Percentiles rank a stretch among this genome's conserved stretches.
These are phyloP conservation scores for Alternaria sp. DNA, from an alignment of 2,329 filamentous ascomycete species.

Conservation along the genomic window DNA sequence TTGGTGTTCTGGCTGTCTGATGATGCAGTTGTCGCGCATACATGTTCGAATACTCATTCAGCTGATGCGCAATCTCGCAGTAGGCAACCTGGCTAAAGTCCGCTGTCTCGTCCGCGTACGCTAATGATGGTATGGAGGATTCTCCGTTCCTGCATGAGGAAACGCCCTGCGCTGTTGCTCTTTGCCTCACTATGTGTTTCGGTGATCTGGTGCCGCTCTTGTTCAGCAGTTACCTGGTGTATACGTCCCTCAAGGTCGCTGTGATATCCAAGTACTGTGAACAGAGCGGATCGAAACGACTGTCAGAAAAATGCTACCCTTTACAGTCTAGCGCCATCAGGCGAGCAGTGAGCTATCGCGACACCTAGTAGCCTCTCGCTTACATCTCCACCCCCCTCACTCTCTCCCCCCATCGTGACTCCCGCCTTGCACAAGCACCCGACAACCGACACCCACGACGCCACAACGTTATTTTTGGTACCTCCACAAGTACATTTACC, in stretches of 20 bases:
- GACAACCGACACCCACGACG: background rate
- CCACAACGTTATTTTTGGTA: background rate
- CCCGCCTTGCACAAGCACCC: background rate
- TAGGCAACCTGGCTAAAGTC: background rate
- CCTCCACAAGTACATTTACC: background rate
- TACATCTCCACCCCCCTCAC: background rate
- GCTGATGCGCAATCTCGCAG: background rate
- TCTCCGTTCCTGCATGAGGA: background rate
- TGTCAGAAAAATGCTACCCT: background rate
- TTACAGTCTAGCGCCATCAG: background rate
- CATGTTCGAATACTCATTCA: background rate
- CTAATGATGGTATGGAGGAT: background rate
- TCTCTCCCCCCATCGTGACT: background rate
- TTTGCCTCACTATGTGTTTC: background rate
- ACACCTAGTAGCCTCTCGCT: background rate
- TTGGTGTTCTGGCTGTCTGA: background rate
- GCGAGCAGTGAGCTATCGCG: background rate
- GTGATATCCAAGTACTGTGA: too few relatives aligned
- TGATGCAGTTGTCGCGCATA: background rate
- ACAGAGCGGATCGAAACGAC: background rate
- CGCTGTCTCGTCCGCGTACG: background rate
- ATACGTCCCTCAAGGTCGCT: too few relatives aligned
- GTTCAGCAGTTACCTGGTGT: background rate
- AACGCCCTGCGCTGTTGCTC: background rate
- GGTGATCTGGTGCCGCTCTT: background rate